phyloP scores from a whole-genome alignment of 352 stramenopile species.

The Globisporangium radiosum region DNA sequence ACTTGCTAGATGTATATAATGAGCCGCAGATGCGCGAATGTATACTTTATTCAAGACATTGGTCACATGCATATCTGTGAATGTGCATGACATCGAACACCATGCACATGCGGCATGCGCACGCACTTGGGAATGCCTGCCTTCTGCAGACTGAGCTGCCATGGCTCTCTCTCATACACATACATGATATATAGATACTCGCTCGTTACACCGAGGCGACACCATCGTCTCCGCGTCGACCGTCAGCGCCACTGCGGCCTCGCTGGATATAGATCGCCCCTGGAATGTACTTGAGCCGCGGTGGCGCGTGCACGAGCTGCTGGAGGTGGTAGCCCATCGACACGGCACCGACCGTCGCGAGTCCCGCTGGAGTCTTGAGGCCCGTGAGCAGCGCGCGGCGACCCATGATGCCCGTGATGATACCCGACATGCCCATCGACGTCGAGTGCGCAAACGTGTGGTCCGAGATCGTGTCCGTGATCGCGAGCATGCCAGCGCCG shows the following conservation, averaged over 20 bases:
- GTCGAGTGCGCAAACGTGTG: conserved; percentile 67
- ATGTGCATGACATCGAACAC: too few species aligned
- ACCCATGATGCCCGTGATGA: conserved; percentile 59
- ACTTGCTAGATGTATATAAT: too few species aligned
- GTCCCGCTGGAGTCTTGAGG: conserved; percentile 26
- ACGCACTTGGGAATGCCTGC: too few species aligned
- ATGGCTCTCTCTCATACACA: neutral
- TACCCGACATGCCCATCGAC: conserved; percentile 54
- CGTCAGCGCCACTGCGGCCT: neutral
- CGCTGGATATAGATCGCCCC: conserved; percentile 16
- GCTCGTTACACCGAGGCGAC: conserved; percentile 6
- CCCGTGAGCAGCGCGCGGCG: conserved; percentile 42
- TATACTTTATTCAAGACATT: too few species aligned
- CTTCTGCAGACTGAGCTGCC: too few species aligned
- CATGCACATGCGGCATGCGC: too few species aligned
- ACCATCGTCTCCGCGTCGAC: neutral
- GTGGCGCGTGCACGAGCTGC: conserved; percentile 50
- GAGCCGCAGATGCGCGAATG: too few species aligned
- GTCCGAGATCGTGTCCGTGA: conserved; percentile 66
- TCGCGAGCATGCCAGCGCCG: conserved; percentile 51
- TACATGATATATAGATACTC: neutral
- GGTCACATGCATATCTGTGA: too few species aligned
- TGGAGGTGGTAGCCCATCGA: conserved; percentile 70
- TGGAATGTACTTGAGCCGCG: conserved; percentile 47
- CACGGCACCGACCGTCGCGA: conserved; percentile 42